These are phyloP conservation scores for Nemophila menziesii DNA, from an alignment of 257 asterid genomes.

Conservation along the genomic window DNA sequence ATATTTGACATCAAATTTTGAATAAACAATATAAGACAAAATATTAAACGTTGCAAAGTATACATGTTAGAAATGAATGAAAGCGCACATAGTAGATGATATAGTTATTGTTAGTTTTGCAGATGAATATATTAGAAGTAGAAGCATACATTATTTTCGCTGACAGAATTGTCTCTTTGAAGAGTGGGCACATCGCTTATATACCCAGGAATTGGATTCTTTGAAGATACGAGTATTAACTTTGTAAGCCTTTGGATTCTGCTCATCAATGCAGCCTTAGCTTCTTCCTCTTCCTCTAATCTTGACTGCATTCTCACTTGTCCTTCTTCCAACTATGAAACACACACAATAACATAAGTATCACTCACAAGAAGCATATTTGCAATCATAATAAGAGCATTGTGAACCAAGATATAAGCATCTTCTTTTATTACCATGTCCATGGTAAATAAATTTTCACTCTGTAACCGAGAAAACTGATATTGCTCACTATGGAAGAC, in stretches of 20 bases:
- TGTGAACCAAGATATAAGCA: not conserved
- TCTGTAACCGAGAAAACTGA: not conserved
- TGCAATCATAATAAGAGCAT: not conserved
- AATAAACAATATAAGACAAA: not conserved
- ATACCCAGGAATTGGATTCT: slow-evolving; percentile 57
- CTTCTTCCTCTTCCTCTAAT: slow-evolving; percentile 99
- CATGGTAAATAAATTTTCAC: not conserved
- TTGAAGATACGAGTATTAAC: slow-evolving; percentile 92
- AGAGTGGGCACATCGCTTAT: slow-evolving; percentile 46
- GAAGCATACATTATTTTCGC: slow-evolving; percentile 70
- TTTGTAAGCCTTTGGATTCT: slow-evolving; percentile 96
- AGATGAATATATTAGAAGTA: slow-evolving; percentile 8
- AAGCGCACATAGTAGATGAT: not conserved
- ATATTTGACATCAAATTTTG: not conserved
- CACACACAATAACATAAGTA: not conserved
- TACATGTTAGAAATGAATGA: not conserved
- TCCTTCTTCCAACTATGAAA: slow-evolving; percentile 83
- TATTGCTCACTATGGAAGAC: not conserved
- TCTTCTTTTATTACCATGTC: not conserved
- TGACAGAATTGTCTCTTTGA: slow-evolving; percentile 47
- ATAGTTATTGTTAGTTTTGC: not conserved
- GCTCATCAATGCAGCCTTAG: slow-evolving; percentile 95
- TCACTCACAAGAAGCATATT: not conserved
- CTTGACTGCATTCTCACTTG: slow-evolving; percentile 98
- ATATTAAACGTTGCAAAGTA: not conserved